Percentiles rank a stretch among this genome's conserved stretches.
These are phyloP conservation scores for Pyrenochaeta sp. DNA, from an alignment of 2,329 filamentous ascomycete genomes.

Conservation along the genomic window DNA sequence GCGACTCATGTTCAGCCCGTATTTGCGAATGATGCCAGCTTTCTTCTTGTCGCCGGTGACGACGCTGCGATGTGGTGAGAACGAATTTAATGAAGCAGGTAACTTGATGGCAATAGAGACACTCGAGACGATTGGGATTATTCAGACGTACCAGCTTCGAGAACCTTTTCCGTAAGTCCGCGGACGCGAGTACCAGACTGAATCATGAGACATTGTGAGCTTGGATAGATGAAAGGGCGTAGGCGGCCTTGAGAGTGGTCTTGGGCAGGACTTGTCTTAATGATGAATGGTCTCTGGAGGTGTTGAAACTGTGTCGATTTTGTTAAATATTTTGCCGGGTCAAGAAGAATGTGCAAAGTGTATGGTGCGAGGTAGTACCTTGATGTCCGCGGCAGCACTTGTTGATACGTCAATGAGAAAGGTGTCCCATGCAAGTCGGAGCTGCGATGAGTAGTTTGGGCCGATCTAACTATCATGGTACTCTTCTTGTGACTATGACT, in stretches of 20 bases:
- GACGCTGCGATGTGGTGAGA: constrained; percentile 19
- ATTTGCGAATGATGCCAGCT: constrained; percentile 99
- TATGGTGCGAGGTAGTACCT: constrained; percentile 13
- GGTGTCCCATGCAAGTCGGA: neutral
- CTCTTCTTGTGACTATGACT: neutral
- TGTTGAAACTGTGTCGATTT: neutral
- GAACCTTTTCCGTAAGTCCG: constrained; percentile 95
- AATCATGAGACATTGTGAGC: constrained; percentile 39
- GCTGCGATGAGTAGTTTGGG: neutral
- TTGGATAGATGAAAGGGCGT: neutral
- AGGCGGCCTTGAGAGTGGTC: neutral
- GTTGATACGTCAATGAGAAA: neutral
- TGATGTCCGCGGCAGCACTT: constrained; percentile 8
- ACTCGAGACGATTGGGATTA: neutral
- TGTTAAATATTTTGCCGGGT: neutral
- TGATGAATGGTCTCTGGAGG: neutral
- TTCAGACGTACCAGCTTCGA: constrained; percentile 75
- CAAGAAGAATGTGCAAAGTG: neutral
- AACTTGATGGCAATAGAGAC: neutral
- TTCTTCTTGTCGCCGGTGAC: constrained; percentile 41
- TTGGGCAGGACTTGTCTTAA: neutral
- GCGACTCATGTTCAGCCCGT: constrained; percentile 84
- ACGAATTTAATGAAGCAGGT: neutral
- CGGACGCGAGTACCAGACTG: constrained; percentile 95
- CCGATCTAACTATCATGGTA: neutral